Evolutionary conservation across 208 protist species (phyloP), one percentile per base, ranked within the genome.

Genomic region (Angomonas ambiguus): DNA sequence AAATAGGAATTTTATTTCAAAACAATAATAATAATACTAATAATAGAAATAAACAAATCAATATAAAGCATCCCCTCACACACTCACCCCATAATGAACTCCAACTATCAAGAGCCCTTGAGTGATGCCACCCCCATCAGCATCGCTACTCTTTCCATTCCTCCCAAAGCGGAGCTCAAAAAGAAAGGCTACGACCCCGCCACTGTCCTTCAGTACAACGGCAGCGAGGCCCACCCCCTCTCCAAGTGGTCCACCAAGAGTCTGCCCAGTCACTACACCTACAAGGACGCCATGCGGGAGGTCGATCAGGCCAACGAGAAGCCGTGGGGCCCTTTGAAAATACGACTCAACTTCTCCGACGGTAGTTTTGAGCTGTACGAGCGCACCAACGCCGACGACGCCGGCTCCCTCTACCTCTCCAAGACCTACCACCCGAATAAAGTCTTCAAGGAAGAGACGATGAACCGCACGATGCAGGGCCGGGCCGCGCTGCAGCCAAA

Each of bases 321-420:
- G 67, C 74, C 77, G 45, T 92, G 85, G 85, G 85, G 88, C 6
- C 65, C 86, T 1, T n/a, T 92, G 22, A 90, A 87, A 71, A 76
- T 76, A 22, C 83, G 86, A 65, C 76, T 95, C 34, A 69, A 87
- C 72, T 95, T 95, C 72, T 84, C 72, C 16, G 79, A 87, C 59
- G 88, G 88, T 56, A 67, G 67, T 34, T 71, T 82, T 57, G 85
- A 92, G 51, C 76, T 80, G 45, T 92, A 81, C 55, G 83, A 79
- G 62, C 88, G 88, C 60, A 69, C 65, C 42, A 79, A 82, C 62
- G 70, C 83, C 3, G 67, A 74, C 0, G 74, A 79, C 32, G 75
- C 77, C 35, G 45, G 65, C 28, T 83, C 82, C n/a, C 71, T 92
- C 18, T 69, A 69, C 55, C 63, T 72, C 72, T 71, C 74, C 56